Evolutionary conservation across 495 filamentous ascomycete genomes (phyloP), one percentile per base, ranked within the genome.

Genomic region (Hypomontagnella submonticulosa): DNA sequence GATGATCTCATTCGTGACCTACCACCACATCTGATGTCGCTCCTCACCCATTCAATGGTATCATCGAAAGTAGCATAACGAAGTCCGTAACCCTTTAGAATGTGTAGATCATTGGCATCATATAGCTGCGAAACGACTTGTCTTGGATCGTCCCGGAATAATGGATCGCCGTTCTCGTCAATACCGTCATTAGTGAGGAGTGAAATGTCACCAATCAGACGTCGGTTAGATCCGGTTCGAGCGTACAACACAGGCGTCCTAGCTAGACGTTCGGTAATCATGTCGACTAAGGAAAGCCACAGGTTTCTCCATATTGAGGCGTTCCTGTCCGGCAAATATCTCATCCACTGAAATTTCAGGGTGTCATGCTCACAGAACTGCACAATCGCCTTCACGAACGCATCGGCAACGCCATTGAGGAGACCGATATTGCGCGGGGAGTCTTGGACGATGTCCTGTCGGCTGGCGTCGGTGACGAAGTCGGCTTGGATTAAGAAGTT

Each of bases 401-500:
- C 57, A 0, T 67, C 60, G 7, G 76, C 68, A 6, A 78, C 60
- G 2, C 47, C 57, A 33, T 66, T 56, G 3, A 72, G 16, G 0
- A 78, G 58, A 11, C 16, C 30, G 7, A 41, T 32, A 48, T 78
- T 78, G 15, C 73, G 59, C 0, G 16, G 18, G 0, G 75, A 75
- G 3, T 18, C 57, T 0, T 43, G 51, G 6, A 76, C 50, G 18
- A 83, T 73, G 63, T 79, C 77, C 47, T 83, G 65, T 8, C 80
- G 67, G 64, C 67, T 81, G 0, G 79, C 80, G 6, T 74, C 50
- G 0, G 79, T 82, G 36, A 77, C 76, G 54, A 82, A 83, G 60
- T 83, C 80, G 20, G 73, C 65, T 13, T 84, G 80, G 42, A 84
- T 81, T 4, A 81, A 52, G 42, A 84, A 84, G 48, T 57, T 72